Evolutionary conservation across 305 asterid genomes (phyloP).

Genomic region (Fraxinus ornus): DNA sequence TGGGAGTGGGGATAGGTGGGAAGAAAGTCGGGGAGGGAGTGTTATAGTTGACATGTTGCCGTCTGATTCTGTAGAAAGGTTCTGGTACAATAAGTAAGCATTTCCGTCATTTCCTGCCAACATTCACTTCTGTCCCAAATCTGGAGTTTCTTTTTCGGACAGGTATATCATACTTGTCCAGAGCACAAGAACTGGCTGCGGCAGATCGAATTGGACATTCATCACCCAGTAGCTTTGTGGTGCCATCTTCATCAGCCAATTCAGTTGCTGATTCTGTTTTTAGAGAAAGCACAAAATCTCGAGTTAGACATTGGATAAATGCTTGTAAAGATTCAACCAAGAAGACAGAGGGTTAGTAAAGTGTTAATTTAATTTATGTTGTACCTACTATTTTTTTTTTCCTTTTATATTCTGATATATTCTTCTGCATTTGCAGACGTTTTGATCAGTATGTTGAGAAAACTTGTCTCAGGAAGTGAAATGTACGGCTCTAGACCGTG

Average conservation of each 20-base stretch:
- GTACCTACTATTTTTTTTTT: conserved; percentile 15
- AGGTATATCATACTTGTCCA: conserved; percentile 93
- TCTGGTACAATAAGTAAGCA: background rate
- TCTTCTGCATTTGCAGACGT: conserved; percentile 48
- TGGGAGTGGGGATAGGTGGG: background rate
- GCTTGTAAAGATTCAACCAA: conserved; percentile 46
- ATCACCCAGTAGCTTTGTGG: conserved; percentile 24
- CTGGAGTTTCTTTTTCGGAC: conserved; percentile 24
- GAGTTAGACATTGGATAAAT: conserved; percentile 70
- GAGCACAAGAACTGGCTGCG: conserved; percentile 71
- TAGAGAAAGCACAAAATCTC: conserved; percentile 61
- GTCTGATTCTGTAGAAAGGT: background rate
- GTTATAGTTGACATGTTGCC: background rate
- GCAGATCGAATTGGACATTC: conserved; percentile 47
- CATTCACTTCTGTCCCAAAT: conserved; percentile 9
- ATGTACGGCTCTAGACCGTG: conserved; percentile 76
- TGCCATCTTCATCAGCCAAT: conserved; percentile 41
- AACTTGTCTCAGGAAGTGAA: conserved; percentile 60
- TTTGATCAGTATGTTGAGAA: conserved; percentile 64
- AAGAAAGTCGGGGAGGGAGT: background rate
- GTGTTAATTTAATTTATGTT: conserved; percentile 14
- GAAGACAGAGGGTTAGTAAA: conserved; percentile 61
- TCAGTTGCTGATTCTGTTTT: conserved; percentile 87
- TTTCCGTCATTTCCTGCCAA: conserved; percentile 12
- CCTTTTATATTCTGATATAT: conserved; percentile 15